Evolutionary conservation across 192 early-diverging fungal genomes (phyloP).

Genomic region (Ramicandelaber brevisporus): DNA sequence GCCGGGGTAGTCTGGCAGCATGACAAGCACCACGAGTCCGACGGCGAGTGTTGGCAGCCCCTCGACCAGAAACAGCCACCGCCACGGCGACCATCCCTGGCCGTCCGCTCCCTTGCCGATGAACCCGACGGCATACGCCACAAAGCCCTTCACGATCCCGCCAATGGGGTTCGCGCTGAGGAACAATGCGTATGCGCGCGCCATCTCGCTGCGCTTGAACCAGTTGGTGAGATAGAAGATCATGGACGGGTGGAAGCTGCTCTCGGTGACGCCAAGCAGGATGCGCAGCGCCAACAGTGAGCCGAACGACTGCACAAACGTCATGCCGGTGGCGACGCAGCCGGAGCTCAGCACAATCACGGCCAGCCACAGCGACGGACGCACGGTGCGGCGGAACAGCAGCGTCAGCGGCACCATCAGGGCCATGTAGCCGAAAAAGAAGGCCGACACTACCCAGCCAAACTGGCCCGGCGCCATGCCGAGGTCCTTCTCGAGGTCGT

Average conservation of each 20-base stretch:
- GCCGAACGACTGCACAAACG: no score
- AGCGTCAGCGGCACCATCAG: no score
- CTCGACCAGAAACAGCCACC: slow-evolving; percentile 38
- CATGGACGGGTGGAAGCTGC: slow-evolving; percentile 1
- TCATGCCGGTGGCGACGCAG: no score
- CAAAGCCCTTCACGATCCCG: no score
- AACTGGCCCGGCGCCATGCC: slow-evolving; percentile 3
- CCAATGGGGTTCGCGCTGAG: no score
- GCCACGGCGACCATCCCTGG: no score
- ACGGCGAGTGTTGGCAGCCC: slow-evolving; percentile 23
- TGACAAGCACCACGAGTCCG: slow-evolving; percentile 22
- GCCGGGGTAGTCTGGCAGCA: slow-evolving; percentile 20
- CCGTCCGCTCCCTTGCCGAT: no score
- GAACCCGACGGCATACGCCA: no score
- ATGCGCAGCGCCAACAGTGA: slow-evolving; percentile 2
- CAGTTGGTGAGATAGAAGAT: slow-evolving; percentile 3
- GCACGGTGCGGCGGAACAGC: no score
- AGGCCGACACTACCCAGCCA: slow-evolving; percentile 10
- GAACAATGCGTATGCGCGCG: no score
- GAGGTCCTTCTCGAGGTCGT: slow-evolving; percentile 2
- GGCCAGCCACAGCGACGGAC: no score
- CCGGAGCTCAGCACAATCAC: no score
- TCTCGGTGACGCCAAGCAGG: slow-evolving; percentile 2
- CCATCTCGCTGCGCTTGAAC: slow-evolving; percentile 3
- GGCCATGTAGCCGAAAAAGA: slow-evolving; percentile 8